phyloP scores from a whole-genome alignment of 331 rosid genomes.

The Malus hybrid region DNA sequence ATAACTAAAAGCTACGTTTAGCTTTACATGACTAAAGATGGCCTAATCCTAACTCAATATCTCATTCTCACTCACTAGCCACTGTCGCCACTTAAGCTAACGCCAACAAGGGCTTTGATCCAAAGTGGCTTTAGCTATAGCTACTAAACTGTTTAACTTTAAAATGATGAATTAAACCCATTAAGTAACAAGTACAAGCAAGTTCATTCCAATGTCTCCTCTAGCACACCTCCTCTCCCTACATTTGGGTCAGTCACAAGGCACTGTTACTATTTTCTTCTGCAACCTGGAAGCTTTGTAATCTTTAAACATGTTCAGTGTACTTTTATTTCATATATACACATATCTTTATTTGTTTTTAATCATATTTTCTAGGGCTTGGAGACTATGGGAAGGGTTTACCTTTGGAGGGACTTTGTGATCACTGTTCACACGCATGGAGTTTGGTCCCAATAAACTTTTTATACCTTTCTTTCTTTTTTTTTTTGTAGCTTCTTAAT shows the following conservation, averaged over 20 bases:
- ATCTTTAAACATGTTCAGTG: background rate
- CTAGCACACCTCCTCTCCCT: conserved; percentile 20
- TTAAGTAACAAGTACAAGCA: conserved; percentile 31
- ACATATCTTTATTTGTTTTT: background rate
- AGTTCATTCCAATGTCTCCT: conserved; percentile 45
- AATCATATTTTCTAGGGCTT: background rate
- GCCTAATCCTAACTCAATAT: background rate
- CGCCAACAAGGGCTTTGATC: background rate
- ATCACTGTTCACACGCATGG: conserved; percentile 90
- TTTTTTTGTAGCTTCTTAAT: background rate
- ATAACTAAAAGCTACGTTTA: too few species aligned
- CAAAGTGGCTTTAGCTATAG: too few species aligned
- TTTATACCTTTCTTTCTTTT: background rate
- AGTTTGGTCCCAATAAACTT: conserved; percentile 50
- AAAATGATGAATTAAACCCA: background rate
- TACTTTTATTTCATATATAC: background rate
- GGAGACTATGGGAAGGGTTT: background rate
- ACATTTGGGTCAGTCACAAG: conserved; percentile 44
- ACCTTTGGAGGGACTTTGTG: conserved; percentile 39
- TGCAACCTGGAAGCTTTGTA: background rate
- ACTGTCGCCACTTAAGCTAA: background rate
- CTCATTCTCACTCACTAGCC: background rate
- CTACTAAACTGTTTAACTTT: background rate
- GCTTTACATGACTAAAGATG: too few species aligned
- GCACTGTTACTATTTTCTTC: conserved; percentile 30